Percentiles rank a stretch among this genome's conserved stretches.
Evolutionary conservation across 495 filamentous ascomycete species (phyloP).

Genomic region (Penicillium psychrofluorescens): DNA sequence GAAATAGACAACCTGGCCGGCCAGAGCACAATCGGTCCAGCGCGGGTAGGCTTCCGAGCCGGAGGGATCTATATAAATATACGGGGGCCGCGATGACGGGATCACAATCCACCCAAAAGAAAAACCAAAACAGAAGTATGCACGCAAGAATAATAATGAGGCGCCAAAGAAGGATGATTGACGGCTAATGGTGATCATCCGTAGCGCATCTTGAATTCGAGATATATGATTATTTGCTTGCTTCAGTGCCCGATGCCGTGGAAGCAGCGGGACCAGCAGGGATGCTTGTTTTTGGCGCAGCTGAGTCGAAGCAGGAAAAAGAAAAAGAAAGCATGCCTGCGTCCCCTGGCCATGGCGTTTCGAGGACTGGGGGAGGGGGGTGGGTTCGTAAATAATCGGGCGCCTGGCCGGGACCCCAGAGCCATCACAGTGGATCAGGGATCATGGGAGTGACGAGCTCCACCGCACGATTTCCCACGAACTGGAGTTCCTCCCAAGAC

Average conservation of each 20-base stretch:
- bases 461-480: neutral
- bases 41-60: conserved; percentile 2
- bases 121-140: conserved; percentile 6
- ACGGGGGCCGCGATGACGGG: neutral
- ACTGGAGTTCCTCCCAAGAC: conserved; percentile 2
- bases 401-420: too few species aligned
- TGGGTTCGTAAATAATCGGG: too few species aligned
- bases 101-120: conserved; percentile 4
- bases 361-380: conserved; percentile 3
- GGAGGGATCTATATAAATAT: conserved; percentile 8
- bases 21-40: conserved; percentile 1
- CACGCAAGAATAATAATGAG: conserved; percentile 7
- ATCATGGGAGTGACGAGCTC: conserved; percentile 12
- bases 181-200: conserved; percentile 18
- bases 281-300: neutral
- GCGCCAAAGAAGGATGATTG: conserved; percentile 8
- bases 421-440: conserved; percentile 9
- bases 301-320: neutral
- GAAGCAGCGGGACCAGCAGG: conserved; percentile 3
- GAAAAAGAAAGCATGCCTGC: conserved; percentile 1
- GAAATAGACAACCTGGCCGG: conserved; percentile 10
- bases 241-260: conserved; percentile 2
- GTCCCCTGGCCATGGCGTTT: too few species aligned
- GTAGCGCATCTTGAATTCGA: conserved; percentile 6
- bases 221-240: conserved; percentile 1